Percentiles rank a stretch among this genome's conserved stretches.
phyloP scores from a whole-genome alignment of 306 rosid species.

The Rubus idaeus region DNA sequence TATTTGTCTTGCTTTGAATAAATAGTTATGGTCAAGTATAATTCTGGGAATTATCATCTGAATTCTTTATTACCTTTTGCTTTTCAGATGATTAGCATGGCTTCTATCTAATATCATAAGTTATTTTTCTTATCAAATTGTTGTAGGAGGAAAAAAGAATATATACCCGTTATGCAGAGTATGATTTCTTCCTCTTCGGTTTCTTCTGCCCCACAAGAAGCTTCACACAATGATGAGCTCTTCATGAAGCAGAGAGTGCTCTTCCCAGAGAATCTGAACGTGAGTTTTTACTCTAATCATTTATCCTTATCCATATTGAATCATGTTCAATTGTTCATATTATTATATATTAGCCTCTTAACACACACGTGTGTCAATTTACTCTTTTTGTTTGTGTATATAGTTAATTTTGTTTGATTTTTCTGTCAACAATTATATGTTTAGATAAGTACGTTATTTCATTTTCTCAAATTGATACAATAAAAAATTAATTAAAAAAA shows the following conservation, averaged over 20 bases:
- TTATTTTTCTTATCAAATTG: too few relatives aligned
- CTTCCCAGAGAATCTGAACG: slow-evolving; percentile 40
- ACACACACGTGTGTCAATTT: too few relatives aligned
- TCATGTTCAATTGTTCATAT: background rate
- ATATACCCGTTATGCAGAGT: slow-evolving; percentile 29
- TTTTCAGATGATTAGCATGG: background rate
- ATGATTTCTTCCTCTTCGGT: slow-evolving; percentile 18
- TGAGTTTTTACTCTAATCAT: background rate
- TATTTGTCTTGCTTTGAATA: background rate
- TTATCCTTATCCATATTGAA: background rate
- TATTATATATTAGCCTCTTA: too few relatives aligned
- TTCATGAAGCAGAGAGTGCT: slow-evolving; percentile 40
- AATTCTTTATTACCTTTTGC: background rate
- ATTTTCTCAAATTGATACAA: too few relatives aligned
- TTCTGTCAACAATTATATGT: too few relatives aligned
- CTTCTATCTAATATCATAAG: background rate
- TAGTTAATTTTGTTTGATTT: too few relatives aligned
- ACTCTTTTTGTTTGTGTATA: too few relatives aligned
- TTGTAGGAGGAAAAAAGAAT: background rate
- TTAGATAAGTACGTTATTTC: too few relatives aligned
- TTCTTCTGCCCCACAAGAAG: slow-evolving; percentile 9
- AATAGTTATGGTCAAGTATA: background rate
- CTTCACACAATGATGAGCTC: slow-evolving; percentile 46
- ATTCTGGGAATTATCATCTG: slow-evolving; percentile 1
- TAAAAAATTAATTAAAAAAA: too few relatives aligned